Evolutionary conservation across 2,329 filamentous ascomycete genomes (phyloP), one percentile per base, ranked within the genome.

Genomic region (Claviceps maximensis): DNA sequence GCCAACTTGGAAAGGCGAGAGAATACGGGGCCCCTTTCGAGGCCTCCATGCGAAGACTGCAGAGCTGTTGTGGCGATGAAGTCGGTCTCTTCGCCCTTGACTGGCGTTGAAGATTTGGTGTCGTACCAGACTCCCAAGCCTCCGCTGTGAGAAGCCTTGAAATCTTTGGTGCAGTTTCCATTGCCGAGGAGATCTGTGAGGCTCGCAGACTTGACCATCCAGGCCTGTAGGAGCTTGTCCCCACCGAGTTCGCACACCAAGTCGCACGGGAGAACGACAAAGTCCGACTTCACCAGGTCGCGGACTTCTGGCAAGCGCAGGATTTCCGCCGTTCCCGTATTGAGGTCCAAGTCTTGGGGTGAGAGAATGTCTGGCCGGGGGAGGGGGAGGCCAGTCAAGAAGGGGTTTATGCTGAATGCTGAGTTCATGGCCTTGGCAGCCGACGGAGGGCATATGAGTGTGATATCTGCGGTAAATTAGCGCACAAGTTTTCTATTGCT

Each of bases 1-100:
- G 90, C 86, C 4, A 96, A 70, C 54, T 86, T 86, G n/a, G 84
- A 85, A 9, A 94, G 74, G 54, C 82, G 71, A 19, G 79, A 75
- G 55, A 87, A 73, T 51, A 93, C 66, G 1, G 85, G 86, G 31
- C 78, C 80, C 56, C 79, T 77, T 1, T 67, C 65, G 17, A 63
- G 56, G 2, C 60, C 59, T 4, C 61, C 53, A 0, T 80, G 75
- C 10, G 82, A 74, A 4, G 74, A 63, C 3, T 82, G 72, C 6
- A 93, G 71, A 3, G 86, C 82, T 0, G 86, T 78, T 1, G 87
- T 89, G 9, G 85, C 87, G 61, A 96, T 79, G 65, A 96, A 96
- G 63, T 97, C 91, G 2, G 89, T 93, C 66, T 95, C 89, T 66
- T 96, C 89, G 47, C 85, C 85, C 70, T 96, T 97, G 57, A 91